Conservation (phyloP, 1,284 basidiomycete species). For the Cryptococcus jaspeensis region DNA sequence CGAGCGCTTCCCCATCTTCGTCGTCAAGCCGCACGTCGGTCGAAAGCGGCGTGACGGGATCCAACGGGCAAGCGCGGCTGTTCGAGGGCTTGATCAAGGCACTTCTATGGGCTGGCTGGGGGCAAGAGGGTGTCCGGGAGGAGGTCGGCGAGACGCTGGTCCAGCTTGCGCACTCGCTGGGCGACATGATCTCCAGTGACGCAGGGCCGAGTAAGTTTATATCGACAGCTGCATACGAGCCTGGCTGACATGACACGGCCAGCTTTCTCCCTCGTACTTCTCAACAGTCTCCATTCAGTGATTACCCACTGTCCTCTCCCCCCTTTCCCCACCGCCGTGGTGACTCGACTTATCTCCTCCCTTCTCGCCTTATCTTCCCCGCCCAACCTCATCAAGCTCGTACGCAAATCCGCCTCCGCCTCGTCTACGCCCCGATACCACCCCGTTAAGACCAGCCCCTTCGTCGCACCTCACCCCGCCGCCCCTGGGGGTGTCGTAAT, state of each 20-base stretch:
- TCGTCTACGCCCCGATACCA: constrained; percentile 11
- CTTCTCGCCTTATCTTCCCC: constrained; percentile 28
- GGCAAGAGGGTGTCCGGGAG: constrained; percentile 8
- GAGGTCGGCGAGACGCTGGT: constrained; percentile 26
- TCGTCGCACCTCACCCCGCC: constrained; percentile 33
- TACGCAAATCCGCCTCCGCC: constrained; percentile 23
- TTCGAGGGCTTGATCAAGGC: constrained; percentile 37
- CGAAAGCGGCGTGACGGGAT: constrained; percentile 13
- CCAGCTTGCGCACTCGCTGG: constrained; percentile 25
- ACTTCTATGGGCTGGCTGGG: constrained; percentile 41
- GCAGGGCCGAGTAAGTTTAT: constrained; percentile 19
- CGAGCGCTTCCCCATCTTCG: constrained; percentile 17
- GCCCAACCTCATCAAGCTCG: constrained; percentile 34
- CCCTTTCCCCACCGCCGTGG: constrained; percentile 14
- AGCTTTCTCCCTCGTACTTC: constrained; percentile 35
- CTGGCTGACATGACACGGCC: neutral
- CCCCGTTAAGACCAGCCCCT: constrained; percentile 10
- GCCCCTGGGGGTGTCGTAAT: constrained; percentile 35
- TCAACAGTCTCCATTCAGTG: constrained; percentile 29
- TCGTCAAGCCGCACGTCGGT: constrained; percentile 7
- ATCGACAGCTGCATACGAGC: neutral
- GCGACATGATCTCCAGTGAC: constrained; percentile 15
- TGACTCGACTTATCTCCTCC: constrained; percentile 19
- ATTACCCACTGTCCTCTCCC: constrained; percentile 33
- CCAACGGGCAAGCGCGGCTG: constrained; percentile 29